Evolutionary conservation across 768 basidiomycete species (phyloP), one percentile per base, ranked within the genome.

Genomic region (Amanita subjunquillea): DNA sequence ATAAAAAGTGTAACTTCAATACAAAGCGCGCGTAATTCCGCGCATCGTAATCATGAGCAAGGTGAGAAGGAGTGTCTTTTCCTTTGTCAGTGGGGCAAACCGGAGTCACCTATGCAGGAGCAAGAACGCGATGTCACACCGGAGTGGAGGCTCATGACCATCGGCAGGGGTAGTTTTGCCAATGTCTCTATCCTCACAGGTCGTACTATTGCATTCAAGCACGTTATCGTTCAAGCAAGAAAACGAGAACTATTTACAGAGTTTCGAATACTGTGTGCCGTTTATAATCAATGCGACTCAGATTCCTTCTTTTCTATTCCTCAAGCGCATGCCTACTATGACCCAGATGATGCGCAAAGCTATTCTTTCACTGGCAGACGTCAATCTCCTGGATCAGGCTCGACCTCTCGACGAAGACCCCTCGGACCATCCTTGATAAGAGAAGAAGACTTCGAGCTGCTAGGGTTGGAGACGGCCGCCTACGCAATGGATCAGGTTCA

Each of bases 401-500:
- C 50, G 25, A 36, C 13, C n/a, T 20, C 29, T 34, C 50, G 42
- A 41, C 38, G 30, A n/a, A 4, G 50, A 1, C 50, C 4, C 13
- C 6, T 41, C 7, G 10, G 42, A 6, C 40, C 12, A 27, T 41
- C 40, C 23, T 39, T 51, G n/a, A 25, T 30, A n/a, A 41, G 25
- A 13, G 22, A 40, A 30, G 50, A 29, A 3, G 39, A 51, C 25
- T 44, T 51, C 42, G n/a, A 30, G n/a, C n/a, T 30, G n/a, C 39
- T 51, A 12, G 13, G 22, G n/a, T n/a, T 50, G 25, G 40, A 51
- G 17, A 42, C 23, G 27, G 59, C 61, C 20, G 53, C 55, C n/a
- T 66, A 64, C 53, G 62, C 56, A 20, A 66, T 66, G 65, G 64
- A 65, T 43, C 64, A 57, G 25, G 57, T 61, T 40, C 51, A 50